Conservation (phyloP, 2,329 filamentous ascomycete species). For the Aspergillus thermomutatus region DNA sequence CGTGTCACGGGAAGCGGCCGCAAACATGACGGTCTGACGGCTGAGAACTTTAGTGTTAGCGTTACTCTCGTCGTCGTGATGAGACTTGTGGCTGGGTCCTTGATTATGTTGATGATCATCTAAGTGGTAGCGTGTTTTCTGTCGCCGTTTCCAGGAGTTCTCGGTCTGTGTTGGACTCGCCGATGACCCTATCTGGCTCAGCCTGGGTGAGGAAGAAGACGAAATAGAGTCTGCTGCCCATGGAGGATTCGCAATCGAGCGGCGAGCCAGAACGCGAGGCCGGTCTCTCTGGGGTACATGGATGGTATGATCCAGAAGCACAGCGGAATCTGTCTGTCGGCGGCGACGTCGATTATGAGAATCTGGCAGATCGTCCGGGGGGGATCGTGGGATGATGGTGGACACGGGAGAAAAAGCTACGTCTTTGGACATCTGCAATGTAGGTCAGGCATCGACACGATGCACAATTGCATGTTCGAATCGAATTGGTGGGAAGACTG, state of each 20-base stretch:
- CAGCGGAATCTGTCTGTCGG: slow-evolving; percentile 19
- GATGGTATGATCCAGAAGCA: slow-evolving; percentile 9
- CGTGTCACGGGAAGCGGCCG: slow-evolving; percentile 28
- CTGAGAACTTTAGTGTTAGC: not conserved
- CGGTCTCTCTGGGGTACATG: slow-evolving; percentile 10
- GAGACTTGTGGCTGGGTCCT: not conserved
- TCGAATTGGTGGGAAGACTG: not conserved
- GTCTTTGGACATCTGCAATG: not conserved
- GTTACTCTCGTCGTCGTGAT: not conserved
- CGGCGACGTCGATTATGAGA: slow-evolving; percentile 7
- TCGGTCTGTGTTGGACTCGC: slow-evolving; percentile 1
- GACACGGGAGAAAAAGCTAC: slow-evolving; percentile 1
- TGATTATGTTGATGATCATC: not conserved
- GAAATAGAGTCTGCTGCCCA: not conserved
- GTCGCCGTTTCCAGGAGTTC: slow-evolving; percentile 1
- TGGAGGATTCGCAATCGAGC: slow-evolving; percentile 10
- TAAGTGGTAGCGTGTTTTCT: not conserved
- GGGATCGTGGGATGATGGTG: slow-evolving; percentile 5
- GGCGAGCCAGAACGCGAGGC: slow-evolving; percentile 6
- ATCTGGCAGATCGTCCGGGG: not conserved
- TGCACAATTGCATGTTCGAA: not conserved
- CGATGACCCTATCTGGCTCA: slow-evolving; percentile 1
- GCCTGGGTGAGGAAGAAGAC: not conserved
- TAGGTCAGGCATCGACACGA: not conserved
- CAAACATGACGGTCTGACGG: slow-evolving; percentile 7